A percentile compares a stretch with the other conserved stretches of the same genome.
Conservation (phyloP, 2,329 filamentous ascomycete genomes). For the Chrysosphaeria jannelii region DNA sequence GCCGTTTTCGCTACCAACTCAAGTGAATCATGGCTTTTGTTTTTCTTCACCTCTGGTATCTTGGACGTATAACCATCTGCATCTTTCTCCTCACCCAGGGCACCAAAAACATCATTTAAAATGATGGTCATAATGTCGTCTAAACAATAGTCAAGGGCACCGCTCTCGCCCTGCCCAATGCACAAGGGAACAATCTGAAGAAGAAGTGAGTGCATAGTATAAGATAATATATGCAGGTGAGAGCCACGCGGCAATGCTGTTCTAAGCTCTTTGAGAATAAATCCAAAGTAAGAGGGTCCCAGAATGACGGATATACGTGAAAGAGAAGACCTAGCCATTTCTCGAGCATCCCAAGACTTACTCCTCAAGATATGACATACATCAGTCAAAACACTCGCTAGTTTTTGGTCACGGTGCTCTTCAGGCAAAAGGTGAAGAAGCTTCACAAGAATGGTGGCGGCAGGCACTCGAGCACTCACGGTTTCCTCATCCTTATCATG, state of each 20-base stretch:
- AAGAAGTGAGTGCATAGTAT: slow-evolving; percentile 75
- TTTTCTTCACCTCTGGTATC: slow-evolving; percentile 95
- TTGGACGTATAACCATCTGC: slow-evolving; percentile 82
- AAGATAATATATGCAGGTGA: slow-evolving; percentile 83
- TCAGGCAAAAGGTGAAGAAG: slow-evolving; percentile 53
- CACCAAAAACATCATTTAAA: slow-evolving; percentile 93
- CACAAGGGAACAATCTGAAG: slow-evolving; percentile 42
- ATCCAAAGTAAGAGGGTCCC: slow-evolving; percentile 59
- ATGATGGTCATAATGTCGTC: slow-evolving; percentile 50
- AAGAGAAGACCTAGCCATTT: slow-evolving; percentile 70
- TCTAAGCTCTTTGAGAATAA: slow-evolving; percentile 74
- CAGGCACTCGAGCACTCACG: slow-evolving; percentile 73
- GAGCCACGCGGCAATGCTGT: slow-evolving; percentile 62
- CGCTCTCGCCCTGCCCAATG: slow-evolving; percentile 44
- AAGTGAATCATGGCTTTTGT: slow-evolving; percentile 95
- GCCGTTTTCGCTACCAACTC: slow-evolving; percentile 66
- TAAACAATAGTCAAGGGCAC: slow-evolving; percentile 73
- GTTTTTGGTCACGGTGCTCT: slow-evolving; percentile 37
- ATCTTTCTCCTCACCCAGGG: slow-evolving; percentile 81
- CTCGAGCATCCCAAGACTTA: slow-evolving; percentile 61
- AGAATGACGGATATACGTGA: slow-evolving; percentile 56
- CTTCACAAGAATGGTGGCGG: slow-evolving; percentile 70
- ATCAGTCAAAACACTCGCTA: slow-evolving; percentile 68
- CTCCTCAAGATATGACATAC: slow-evolving; percentile 81
- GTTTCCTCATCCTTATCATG: slow-evolving; percentile 87